Conservation (phyloP, 257 asterid species). For the Solanum bulbocastanum region DNA sequence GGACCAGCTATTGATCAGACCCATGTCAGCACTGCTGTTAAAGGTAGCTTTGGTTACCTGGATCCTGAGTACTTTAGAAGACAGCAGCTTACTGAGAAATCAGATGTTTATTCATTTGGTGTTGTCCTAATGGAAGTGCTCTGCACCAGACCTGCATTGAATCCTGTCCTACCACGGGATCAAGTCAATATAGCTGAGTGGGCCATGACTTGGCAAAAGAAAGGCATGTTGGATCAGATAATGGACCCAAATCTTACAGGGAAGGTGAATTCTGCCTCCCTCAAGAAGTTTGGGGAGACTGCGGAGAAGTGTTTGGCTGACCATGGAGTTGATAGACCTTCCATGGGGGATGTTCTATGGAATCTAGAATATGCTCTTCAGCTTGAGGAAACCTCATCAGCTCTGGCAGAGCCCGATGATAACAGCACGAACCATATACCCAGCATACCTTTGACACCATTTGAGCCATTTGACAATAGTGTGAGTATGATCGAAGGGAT, state of each 20-base stretch:
- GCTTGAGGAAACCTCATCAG: slow-evolving; percentile 66
- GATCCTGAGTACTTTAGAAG: slow-evolving; percentile 80
- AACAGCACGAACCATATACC: slow-evolving; percentile 61
- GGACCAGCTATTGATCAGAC: slow-evolving; percentile 76
- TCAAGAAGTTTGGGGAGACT: slow-evolving; percentile 69
- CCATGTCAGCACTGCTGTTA: slow-evolving; percentile 78
- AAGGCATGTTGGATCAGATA: slow-evolving; percentile 64
- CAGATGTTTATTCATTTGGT: slow-evolving; percentile 76
- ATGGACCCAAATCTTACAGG: slow-evolving; percentile 59
- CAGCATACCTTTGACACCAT: slow-evolving; percentile 33
- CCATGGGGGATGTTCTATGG: slow-evolving; percentile 83
- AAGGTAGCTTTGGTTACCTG: slow-evolving; percentile 76
- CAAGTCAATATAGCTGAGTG: slow-evolving; percentile 81
- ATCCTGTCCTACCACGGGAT: slow-evolving; percentile 71
- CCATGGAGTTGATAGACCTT: slow-evolving; percentile 70
- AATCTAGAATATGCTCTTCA: slow-evolving; percentile 72
- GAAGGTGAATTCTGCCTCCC: slow-evolving; percentile 53
- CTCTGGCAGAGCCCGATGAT: slow-evolving; percentile 54
- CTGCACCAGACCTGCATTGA: slow-evolving; percentile 66
- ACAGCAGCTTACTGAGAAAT: slow-evolving; percentile 74
- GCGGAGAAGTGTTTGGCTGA: slow-evolving; percentile 70
- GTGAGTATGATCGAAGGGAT: slow-evolving; percentile 48
- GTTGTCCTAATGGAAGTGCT: slow-evolving; percentile 73
- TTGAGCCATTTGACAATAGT: slow-evolving; percentile 55
- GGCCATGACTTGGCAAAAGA: slow-evolving; percentile 80